Percentiles rank a stretch among this genome's conserved stretches.
Conservation (phyloP, 345 rosid genomes). For the Melaleuca quinquenervia region DNA sequence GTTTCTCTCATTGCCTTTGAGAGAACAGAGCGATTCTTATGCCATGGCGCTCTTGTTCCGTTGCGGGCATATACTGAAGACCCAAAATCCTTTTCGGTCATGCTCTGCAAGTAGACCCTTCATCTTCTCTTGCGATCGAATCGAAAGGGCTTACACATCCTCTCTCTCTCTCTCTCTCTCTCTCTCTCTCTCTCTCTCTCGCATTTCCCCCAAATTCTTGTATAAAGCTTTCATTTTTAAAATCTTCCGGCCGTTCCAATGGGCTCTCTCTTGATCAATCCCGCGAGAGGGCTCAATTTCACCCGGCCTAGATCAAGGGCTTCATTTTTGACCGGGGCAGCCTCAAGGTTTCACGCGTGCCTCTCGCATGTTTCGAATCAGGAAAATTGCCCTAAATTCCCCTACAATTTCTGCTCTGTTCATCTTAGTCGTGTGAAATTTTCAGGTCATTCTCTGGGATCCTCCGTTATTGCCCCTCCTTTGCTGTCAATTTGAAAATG, state of each 20-base stretch:
- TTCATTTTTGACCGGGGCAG: background rate
- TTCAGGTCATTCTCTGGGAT: background rate
- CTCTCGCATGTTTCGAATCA: background rate
- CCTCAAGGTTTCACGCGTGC: background rate
- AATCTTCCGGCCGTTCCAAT: background rate
- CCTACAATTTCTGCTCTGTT: background rate
- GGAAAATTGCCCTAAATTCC: background rate
- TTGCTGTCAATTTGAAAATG: background rate
- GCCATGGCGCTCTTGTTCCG: background rate
- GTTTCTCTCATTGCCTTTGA: background rate
- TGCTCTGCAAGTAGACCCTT: background rate
- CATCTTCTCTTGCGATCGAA: background rate
- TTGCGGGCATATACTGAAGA: background rate
- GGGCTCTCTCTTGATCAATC: background rate
- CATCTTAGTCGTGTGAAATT: background rate
- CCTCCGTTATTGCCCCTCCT: background rate
- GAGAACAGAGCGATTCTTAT: background rate
- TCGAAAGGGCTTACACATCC: background rate
- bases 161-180: background rate
- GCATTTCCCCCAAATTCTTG: background rate
- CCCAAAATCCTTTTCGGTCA: background rate
- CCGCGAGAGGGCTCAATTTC: background rate
- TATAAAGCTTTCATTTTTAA: background rate
- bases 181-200: background rate
- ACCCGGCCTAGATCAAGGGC: conserved; percentile 2